phyloP scores from a whole-genome alignment of 2,329 filamentous ascomycete species.

The Colletotrichum paranaense region DNA sequence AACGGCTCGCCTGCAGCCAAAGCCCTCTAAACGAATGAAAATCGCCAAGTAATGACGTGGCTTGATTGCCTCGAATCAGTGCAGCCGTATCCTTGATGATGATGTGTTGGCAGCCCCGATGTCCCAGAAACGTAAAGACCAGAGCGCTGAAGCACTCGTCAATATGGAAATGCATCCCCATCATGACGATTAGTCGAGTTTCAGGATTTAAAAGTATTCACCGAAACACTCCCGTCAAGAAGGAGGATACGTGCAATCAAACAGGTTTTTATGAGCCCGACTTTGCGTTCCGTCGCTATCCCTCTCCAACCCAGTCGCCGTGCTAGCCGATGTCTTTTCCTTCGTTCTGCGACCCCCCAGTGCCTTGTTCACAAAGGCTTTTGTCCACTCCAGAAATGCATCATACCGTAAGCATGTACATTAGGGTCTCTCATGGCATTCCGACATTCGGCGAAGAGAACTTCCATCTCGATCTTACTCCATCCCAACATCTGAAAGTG shows the following conservation, averaged over 20 bases:
- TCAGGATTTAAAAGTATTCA: no score
- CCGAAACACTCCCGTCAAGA: neutral
- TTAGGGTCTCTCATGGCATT: conserved; percentile 42
- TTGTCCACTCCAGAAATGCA: conserved; percentile 57
- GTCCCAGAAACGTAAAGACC: neutral
- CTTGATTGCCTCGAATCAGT: neutral
- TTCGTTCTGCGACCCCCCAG: no score
- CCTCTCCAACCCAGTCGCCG: neutral
- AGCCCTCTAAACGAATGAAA: neutral
- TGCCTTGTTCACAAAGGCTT: conserved; percentile 42
- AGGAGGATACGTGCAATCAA: neutral
- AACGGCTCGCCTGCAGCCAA: neutral
- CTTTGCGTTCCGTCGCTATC: neutral
- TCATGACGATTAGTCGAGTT: neutral
- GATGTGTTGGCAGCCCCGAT: neutral
- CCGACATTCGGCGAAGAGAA: conserved; percentile 42
- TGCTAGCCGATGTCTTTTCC: neutral
- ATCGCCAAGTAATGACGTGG: neutral
- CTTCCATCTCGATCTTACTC: conserved; percentile 42
- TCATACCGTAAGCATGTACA: conserved; percentile 48
- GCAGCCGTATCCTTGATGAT: neutral
- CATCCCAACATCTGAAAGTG: conserved; percentile 53
- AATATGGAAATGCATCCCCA: neutral
- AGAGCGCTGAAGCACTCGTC: neutral
- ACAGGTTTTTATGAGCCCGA: neutral